These are phyloP conservation scores for Hypoxylon perforatum DNA, from an alignment of 495 filamentous ascomycete species.

Conservation along the genomic window DNA sequence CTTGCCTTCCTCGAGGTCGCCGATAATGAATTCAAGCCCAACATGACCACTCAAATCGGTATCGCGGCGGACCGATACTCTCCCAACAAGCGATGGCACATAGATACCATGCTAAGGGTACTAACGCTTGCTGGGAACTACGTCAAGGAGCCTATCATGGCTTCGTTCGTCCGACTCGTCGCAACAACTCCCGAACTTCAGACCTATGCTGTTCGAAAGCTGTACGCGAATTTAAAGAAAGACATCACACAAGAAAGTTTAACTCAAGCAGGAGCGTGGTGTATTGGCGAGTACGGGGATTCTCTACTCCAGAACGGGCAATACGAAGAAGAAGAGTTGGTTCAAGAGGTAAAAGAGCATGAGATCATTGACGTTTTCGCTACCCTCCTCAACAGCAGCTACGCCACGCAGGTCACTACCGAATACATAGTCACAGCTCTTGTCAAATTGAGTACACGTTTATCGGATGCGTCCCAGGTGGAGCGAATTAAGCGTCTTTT, in stretches of 20 bases:
- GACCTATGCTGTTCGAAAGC: constrained; percentile 94
- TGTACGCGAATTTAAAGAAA: constrained; percentile 88
- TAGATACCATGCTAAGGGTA: constrained; percentile 96
- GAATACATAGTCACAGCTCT: constrained; percentile 96
- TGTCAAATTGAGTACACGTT: constrained; percentile 93
- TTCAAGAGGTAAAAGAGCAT: constrained; percentile 87
- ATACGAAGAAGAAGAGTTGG: constrained; percentile 95
- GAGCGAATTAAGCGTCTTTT: constrained; percentile 85
- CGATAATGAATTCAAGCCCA: constrained; percentile 97
- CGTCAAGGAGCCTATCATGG: constrained; percentile 97
- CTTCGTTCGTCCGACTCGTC: constrained; percentile 94
- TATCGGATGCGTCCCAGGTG: constrained; percentile 83
- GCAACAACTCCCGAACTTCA: constrained; percentile 94
- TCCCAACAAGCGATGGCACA: constrained; percentile 96
- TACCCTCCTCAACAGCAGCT: constrained; percentile 92
- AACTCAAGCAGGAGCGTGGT: constrained; percentile 95
- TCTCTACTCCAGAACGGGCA: constrained; percentile 85
- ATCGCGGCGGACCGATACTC: constrained; percentile 96
- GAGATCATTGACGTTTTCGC: constrained; percentile 92
- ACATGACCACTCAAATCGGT: constrained; percentile 96
- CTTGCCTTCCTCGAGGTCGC: constrained; percentile 95
- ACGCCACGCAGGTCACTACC: constrained; percentile 85
- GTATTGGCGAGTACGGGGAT: constrained; percentile 97
- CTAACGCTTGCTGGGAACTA: constrained; percentile 94
- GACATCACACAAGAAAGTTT: constrained; percentile 97